Evolutionary conservation across 2,329 filamentous ascomycete genomes (phyloP), one percentile per base, ranked within the genome.

Genomic region (Fusarium subglutinans): DNA sequence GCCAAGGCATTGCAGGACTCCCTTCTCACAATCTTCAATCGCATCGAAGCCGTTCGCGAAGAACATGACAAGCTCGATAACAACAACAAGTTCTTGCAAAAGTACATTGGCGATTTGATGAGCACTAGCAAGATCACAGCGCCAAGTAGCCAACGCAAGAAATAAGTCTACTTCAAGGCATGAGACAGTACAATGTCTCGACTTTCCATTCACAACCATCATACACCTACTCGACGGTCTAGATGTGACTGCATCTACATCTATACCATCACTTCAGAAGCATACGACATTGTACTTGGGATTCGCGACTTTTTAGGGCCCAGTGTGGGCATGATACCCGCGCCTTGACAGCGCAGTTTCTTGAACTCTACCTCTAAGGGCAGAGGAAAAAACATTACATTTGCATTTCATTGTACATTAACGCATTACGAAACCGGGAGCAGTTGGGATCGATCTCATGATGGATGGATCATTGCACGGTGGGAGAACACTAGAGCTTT

Each of bases 81-180:
- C 82, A 95, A 98, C 82, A 99, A 99, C 87, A 96, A 95, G 79
- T 98, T 98, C 80, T 85, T 99, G 54, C 96, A 98, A 83, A 98
- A 98, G 82, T 98, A 98, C 82, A 98, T 98, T 79, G 96, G 96
- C 74, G 96, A 98, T 80, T 88, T 98, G 63, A 98, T 98, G 90
- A 94, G 94, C 76, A 93, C 91, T n/a, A 91, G 90, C 81, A 93
- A 93, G 80, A 92, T 93, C 76, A 93, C 91, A 2, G 87, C 90
- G 4, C 85, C 88, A 4, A 84, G 84, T 61, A 84, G 82, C 70
- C 85, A 87, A 38, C 83, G 82, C 62, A 88, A 89, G 79, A 91
- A 90, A 80, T 90, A 80, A 87, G 54, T 18, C 15, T 14, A 14
- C 13, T 12, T 20, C 35, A 8, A 33, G 22, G 33, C 12, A 6